Evolutionary conservation across 805 yeast species (phyloP), one percentile per base, ranked within the genome.

Genomic region (Diddensiella santjacobensis): DNA sequence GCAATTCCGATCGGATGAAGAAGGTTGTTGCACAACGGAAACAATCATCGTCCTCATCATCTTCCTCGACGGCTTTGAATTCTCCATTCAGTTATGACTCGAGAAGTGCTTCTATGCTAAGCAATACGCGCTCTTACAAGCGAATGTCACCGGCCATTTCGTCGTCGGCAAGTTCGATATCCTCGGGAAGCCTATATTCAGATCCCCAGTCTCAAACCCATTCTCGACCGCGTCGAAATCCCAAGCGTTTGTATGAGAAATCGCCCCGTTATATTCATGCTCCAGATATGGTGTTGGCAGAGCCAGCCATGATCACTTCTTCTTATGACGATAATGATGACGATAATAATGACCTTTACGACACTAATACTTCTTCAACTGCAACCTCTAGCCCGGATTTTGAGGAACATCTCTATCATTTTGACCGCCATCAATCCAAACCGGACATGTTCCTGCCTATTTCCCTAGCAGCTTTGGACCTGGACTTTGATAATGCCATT

Each of bases 371-470:
- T 26, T 13, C 31, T 13, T 26, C 13, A 26, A 26, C 31, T 8
- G n/a, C n/a, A n/a, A 13, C 8, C 31, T 26, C 31, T 13, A 26
- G 31, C 13, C 31, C 31, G 13, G 31, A 26, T 13, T 26, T 26
- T 26, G 31, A 26, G 31, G 31, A 26, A 13, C n/a, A n/a, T n/a
- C 8, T 26, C 13, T 26, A 26, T 13, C 8, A 26, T 8, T 26
- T 26, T 26, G 31, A 26, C 11, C 31, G 13, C 13, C 31, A 6
- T 31, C 22, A 22, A 11, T 19, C 42, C 6, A 23, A 22, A 10
- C 22, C 48, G 18, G 45, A 48, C 20, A 24, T 45, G 2, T 49
- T 49, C 23, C 33, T 49, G 39, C 52, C 52, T 11, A 24, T 49
- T n/a, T 24, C 45, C 22, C 36, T 49, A 17, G 44, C 40, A 40